These are phyloP conservation scores for Warburgia ugandensis DNA, from an alignment of 164 flowering plant species.

Conservation along the genomic window DNA sequence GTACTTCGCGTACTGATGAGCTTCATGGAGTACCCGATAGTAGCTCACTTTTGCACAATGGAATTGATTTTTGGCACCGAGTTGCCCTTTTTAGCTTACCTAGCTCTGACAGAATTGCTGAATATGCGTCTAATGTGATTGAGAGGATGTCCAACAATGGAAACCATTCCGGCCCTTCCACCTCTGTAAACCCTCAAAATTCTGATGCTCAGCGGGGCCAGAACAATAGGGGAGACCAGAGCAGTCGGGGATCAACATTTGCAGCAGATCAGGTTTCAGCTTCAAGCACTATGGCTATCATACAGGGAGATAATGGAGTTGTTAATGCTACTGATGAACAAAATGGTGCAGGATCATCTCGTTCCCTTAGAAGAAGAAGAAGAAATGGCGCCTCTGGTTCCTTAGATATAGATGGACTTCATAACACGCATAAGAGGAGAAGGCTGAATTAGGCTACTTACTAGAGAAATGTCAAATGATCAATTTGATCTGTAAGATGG, in stretches of 20 bases:
- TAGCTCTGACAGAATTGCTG: slow-evolving; percentile 21
- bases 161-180: slow-evolving; percentile 14
- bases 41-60: slow-evolving; percentile 13
- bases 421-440: slow-evolving; percentile 18
- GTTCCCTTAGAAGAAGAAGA: slow-evolving; percentile 19
- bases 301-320: slow-evolving; percentile 20
- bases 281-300: slow-evolving; percentile 30
- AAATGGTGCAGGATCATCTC: slow-evolving; percentile 23
- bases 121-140: slow-evolving; percentile 13
- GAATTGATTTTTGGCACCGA: slow-evolving; percentile 18
- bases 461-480: not conserved
- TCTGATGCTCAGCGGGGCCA: slow-evolving; percentile 5
- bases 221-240: slow-evolving; percentile 2
- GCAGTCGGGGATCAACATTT: slow-evolving; percentile 6
- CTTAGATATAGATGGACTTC: slow-evolving; percentile 20
- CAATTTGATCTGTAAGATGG: no score
- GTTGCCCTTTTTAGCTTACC: slow-evolving; percentile 8
- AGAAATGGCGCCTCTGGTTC: slow-evolving; percentile 20
- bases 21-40: slow-evolving; percentile 12
- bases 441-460: slow-evolving; percentile 16
- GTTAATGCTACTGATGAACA: slow-evolving; percentile 20
- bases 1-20: slow-evolving; percentile 6
- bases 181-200: slow-evolving; percentile 13
- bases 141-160: slow-evolving; percentile 13
- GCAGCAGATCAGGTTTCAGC: slow-evolving; percentile 23